Conservation (phyloP, 179 eudicot species). For the Nepenthes alata region DNA sequence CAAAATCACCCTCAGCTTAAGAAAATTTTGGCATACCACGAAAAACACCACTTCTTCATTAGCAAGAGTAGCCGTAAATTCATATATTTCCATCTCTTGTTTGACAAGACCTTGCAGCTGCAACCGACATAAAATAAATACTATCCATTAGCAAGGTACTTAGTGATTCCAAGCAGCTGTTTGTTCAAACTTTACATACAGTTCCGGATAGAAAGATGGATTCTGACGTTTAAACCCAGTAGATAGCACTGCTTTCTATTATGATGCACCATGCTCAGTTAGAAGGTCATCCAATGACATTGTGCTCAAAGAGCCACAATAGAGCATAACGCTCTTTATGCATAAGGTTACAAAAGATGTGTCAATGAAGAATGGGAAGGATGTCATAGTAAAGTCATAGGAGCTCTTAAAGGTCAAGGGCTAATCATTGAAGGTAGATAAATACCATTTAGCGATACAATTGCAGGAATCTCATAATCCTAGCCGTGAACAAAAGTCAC, state of each 20-base stretch:
- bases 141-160: not conserved
- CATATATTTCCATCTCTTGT: conserved; percentile 44
- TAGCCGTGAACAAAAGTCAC: no score
- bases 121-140: conserved; percentile 1
- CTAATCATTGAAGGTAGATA: no score
- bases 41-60: conserved; percentile 59
- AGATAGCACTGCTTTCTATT: not conserved
- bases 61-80: conserved; percentile 48
- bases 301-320: no score
- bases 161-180: no score
- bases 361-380: no score
- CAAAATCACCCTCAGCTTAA: not conserved
- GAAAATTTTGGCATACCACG: conserved; percentile 35
- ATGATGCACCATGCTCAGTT: not conserved
- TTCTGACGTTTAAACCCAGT: not conserved
- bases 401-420: no score
- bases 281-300: not conserved
- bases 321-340: no score
- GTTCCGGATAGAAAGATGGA: not conserved
- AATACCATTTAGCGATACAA: no score
- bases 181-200: no score
- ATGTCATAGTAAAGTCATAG: no score
- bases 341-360: no score
- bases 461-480: no score
- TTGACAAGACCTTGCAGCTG: conserved; percentile 60